Base-by-base conservation (phyloP, 176 grass and related monocot species). In the Aegilops longissima region DNA sequence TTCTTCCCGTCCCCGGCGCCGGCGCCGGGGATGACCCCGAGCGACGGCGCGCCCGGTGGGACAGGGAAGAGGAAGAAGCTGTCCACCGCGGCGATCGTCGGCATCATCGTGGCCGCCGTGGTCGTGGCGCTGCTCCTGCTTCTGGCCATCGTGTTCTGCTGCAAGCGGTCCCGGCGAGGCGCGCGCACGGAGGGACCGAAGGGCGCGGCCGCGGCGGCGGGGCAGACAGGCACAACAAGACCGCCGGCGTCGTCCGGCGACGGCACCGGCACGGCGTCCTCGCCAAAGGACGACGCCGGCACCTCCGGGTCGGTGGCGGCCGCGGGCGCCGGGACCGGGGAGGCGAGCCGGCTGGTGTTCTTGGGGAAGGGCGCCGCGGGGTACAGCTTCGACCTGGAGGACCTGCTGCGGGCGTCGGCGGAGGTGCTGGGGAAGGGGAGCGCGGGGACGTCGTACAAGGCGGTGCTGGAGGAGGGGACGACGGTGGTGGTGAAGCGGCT, bases 401-500 rank as follows among this genome's bases (percentile, higher is more conserved):
- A 98, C 80, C 92, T 98, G 38, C 87, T 98, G 64, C 93, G 96
- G 30, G 96, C 96, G 88, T 98, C 96, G 51, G 93, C 96, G n/a
- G 96, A 98, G 92, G 93, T 98, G 70, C 88, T 98, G 49, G 96
- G 96, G 12, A 98, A 98, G 29, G 96, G 96, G 5, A 94, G 84
- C 81, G 92, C 91, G 34, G 96, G 96, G 5, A 98, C 96, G 16
- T 94, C 92, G 52, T 98, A 98, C 86, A 98, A 98, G 82, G 93
- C 96, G 66, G 92, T 98, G 79, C 89, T 98, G 86, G 96, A 98
- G 88, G 96, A 98, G 24, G 96, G 96, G 36, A 91, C 94, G 4
- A 96, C 90, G 21, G 96, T 96, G 88, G 94, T 98, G 79, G 96
- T 98, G 74, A 98, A 98, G 87, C 96, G 96, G 38, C 92, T 98